These are phyloP conservation scores for Rostrohypoxylon terebratum DNA, from an alignment of 495 filamentous ascomycete genomes.

Conservation along the genomic window DNA sequence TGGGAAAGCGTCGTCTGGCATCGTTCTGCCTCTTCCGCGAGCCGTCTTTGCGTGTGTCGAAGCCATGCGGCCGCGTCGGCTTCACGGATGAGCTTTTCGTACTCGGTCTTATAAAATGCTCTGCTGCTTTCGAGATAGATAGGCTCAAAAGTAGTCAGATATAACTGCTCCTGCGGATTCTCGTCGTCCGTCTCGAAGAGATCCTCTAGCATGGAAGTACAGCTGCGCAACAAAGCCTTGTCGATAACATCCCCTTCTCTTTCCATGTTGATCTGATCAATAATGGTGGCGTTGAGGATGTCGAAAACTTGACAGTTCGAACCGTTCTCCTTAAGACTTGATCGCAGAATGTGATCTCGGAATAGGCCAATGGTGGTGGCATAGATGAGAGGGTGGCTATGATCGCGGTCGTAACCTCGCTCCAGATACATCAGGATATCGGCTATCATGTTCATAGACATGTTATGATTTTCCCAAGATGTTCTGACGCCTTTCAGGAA, in stretches of 20 bases:
- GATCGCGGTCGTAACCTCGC: slow-evolving; percentile 78
- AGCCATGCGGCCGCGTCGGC: slow-evolving; percentile 87
- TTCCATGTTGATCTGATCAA: slow-evolving; percentile 94
- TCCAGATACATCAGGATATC: slow-evolving; percentile 99
- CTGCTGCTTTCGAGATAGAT: slow-evolving; percentile 77
- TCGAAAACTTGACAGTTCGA: slow-evolving; percentile 68
- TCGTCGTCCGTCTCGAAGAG: slow-evolving; percentile 85
- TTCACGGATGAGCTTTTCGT: slow-evolving; percentile 75
- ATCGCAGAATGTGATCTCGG: slow-evolving; percentile 78
- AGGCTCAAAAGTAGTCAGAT: slow-evolving; percentile 84
- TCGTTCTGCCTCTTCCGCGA: slow-evolving; percentile 82
- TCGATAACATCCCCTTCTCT: slow-evolving; percentile 91
- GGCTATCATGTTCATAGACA: slow-evolving; percentile 96
- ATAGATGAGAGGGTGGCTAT: slow-evolving; percentile 81
- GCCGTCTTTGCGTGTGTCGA: slow-evolving; percentile 75
- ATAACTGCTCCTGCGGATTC: slow-evolving; percentile 80
- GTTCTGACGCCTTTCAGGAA: slow-evolving; percentile 81
- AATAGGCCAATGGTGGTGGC: slow-evolving; percentile 86
- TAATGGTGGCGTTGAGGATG: slow-evolving; percentile 81
- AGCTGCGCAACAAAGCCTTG: slow-evolving; percentile 81
- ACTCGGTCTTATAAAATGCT: slow-evolving; percentile 81
- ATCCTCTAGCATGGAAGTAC: slow-evolving; percentile 89
- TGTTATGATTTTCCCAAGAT: slow-evolving; percentile 88
- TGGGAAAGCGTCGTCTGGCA: slow-evolving; percentile 81
- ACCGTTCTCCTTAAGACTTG: slow-evolving; percentile 55